These are phyloP conservation scores for Tulasnella sp. DNA, from an alignment of 768 basidiomycete species.

Conservation along the genomic window DNA sequence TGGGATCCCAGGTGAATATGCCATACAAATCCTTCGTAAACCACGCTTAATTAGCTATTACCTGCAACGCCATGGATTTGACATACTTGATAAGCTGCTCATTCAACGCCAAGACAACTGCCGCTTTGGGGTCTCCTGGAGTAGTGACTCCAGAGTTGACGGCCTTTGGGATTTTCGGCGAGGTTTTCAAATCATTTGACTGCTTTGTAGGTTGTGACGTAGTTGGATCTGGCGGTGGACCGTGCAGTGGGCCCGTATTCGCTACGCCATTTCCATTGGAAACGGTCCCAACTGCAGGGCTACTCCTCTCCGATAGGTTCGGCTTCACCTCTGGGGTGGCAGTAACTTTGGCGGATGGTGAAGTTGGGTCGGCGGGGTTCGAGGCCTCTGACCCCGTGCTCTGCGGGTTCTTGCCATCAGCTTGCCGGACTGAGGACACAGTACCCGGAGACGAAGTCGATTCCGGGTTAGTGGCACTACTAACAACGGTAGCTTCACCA, in stretches of 20 bases:
- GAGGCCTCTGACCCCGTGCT: too few species aligned
- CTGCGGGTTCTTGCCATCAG: too few species aligned
- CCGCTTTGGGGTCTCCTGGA: conserved; percentile 4
- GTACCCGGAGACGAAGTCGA: not conserved
- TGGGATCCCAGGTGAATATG: not conserved
- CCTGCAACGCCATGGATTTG: not conserved
- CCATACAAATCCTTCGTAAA: conserved; percentile 3
- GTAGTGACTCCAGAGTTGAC: too few species aligned
- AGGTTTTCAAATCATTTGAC: not conserved
- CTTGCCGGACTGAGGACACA: too few species aligned
- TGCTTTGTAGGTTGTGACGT: not conserved
- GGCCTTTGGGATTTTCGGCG: not conserved
- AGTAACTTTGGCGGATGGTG: too few species aligned
- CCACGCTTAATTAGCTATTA: not conserved
- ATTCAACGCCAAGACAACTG: not conserved
- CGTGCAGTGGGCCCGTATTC: too few species aligned
- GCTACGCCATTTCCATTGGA: too few species aligned
- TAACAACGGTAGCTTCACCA: not conserved
- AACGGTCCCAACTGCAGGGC: too few species aligned
- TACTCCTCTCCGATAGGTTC: too few species aligned
- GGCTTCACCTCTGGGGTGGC: too few species aligned
- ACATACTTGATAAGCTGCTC: conserved; percentile 8
- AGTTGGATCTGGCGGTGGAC: too few species aligned
- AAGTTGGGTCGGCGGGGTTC: too few species aligned
- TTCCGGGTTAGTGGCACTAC: not conserved